phyloP scores from a whole-genome alignment of 495 filamentous ascomycete genomes.

The Trichoderma orchidacearum region DNA sequence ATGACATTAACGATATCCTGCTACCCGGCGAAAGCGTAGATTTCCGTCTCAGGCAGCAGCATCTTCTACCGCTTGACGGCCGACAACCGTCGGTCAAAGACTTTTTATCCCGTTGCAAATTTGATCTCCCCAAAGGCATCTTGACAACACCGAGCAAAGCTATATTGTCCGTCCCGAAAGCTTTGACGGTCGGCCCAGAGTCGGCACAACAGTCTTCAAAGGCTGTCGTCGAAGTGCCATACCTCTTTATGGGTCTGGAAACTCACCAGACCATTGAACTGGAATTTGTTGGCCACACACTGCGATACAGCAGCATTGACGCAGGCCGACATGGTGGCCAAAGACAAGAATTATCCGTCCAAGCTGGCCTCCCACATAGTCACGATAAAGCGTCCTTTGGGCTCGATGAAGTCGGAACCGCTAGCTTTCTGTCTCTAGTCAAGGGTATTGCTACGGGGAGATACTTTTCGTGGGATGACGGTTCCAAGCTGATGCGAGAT shows the following conservation, averaged over 20 bases:
- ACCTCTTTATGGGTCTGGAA: slow-evolving; percentile 33
- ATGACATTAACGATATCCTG: slow-evolving; percentile 14
- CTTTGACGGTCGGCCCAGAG: not conserved
- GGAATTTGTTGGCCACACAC: slow-evolving; percentile 18
- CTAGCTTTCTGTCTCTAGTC: not conserved
- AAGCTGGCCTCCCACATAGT: slow-evolving; percentile 11
- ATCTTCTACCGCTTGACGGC: slow-evolving; percentile 6
- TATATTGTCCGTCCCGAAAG: not conserved
- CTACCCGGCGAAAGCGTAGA: slow-evolving; percentile 24
- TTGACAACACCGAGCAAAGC: slow-evolving; percentile 19
- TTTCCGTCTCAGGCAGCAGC: slow-evolving; percentile 22
- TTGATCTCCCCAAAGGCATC: slow-evolving; percentile 18
- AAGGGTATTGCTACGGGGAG: not conserved
- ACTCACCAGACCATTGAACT: slow-evolving; percentile 20
- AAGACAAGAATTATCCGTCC: slow-evolving; percentile 27
- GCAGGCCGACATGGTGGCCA: slow-evolving; percentile 25
- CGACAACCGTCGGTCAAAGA: slow-evolving; percentile 13
- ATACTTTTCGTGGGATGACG: not conserved
- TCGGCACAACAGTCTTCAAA: not conserved
- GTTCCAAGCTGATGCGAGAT: not conserved
- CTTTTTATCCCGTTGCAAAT: slow-evolving; percentile 21
- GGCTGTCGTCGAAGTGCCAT: slow-evolving; percentile 13
- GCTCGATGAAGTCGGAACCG: not conserved
- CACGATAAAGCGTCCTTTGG: not conserved
- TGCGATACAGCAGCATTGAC: slow-evolving; percentile 31